Percentiles rank a stretch among this genome's conserved stretches.
These are phyloP conservation scores for Mycena citricolor DNA, from an alignment of 1,284 basidiomycete species.

Conservation along the genomic window DNA sequence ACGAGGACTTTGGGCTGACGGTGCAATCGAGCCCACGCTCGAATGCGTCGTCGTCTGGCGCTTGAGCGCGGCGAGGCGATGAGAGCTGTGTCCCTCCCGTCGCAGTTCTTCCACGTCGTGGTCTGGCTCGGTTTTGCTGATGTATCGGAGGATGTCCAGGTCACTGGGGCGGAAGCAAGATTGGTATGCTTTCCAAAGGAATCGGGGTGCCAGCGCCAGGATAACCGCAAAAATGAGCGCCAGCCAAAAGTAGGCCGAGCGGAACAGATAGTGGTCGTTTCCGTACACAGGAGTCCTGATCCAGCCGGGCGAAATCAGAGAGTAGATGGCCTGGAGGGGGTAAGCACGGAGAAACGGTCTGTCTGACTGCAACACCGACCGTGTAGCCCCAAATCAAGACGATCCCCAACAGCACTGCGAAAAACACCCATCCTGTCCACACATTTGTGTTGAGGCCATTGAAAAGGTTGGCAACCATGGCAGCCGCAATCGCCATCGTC, in stretches of 20 bases:
- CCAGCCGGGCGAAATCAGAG: slow-evolving; percentile 74
- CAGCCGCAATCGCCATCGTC: slow-evolving; percentile 88
- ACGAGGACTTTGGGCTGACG: too few species aligned
- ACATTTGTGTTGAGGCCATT: slow-evolving; percentile 87
- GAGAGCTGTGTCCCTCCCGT: too few species aligned
- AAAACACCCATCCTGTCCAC: slow-evolving; percentile 95
- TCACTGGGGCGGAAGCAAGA: slow-evolving; percentile 81
- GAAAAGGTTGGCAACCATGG: slow-evolving; percentile 83
- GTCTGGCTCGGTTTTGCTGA: slow-evolving; percentile 62
- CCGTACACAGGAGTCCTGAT: slow-evolving; percentile 73
- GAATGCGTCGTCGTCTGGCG: slow-evolving; percentile 26
- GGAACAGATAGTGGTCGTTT: slow-evolving; percentile 83
- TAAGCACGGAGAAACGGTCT: slow-evolving; percentile 22
- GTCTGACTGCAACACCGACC: too few species aligned
- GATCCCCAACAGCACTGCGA: slow-evolving; percentile 79
- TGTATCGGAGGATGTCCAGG: slow-evolving; percentile 77
- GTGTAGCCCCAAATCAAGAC: slow-evolving; percentile 79
- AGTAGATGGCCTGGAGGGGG: slow-evolving; percentile 72
- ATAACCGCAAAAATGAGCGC: slow-evolving; percentile 70
- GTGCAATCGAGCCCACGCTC: slow-evolving; percentile 23
- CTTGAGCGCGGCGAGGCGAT: too few species aligned
- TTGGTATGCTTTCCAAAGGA: slow-evolving; percentile 74
- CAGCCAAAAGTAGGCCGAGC: slow-evolving; percentile 89
- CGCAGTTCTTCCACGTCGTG: slow-evolving; percentile 56
- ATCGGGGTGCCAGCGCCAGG: slow-evolving; percentile 78